A percentile compares a stretch with the other conserved stretches of the same genome.
These are phyloP conservation scores for Ustilago crameri DNA, from an alignment of 1,284 basidiomycete species.

Conservation along the genomic window DNA sequence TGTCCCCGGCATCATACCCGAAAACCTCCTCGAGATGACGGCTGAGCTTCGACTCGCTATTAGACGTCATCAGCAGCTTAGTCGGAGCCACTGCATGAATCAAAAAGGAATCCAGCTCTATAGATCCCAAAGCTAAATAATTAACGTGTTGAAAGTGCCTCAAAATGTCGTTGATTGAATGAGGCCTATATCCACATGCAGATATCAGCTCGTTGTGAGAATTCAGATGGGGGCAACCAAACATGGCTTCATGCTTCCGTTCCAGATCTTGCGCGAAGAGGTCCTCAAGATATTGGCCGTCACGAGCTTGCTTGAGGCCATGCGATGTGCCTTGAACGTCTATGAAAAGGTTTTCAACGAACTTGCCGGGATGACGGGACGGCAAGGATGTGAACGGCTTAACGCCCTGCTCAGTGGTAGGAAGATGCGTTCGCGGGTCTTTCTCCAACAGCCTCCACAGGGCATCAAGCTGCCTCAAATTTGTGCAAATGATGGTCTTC, in stretches of 20 bases:
- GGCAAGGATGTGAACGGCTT: constrained; percentile 17
- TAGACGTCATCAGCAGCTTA: constrained; percentile 19
- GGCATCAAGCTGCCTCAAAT: constrained; percentile 1
- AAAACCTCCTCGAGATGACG: not conserved
- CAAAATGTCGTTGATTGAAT: not conserved
- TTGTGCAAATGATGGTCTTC: constrained; percentile 38
- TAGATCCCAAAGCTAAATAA: constrained; percentile 20
- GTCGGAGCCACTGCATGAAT: not conserved
- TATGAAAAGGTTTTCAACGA: constrained; percentile 45
- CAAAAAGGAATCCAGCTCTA: not conserved
- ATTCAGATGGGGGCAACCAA: not conserved
- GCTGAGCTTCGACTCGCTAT: not conserved
- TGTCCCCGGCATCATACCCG: no score
- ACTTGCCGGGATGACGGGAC: constrained; percentile 9
- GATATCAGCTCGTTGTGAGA: not conserved
- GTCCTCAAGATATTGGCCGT: not conserved
- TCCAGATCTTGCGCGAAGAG: not conserved
- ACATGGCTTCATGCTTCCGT: no score
- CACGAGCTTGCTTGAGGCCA: not conserved
- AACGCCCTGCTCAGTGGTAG: no score
- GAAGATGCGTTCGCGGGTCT: not conserved
- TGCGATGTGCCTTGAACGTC: constrained; percentile 15
- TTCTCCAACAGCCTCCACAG: not conserved
- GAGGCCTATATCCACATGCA: not conserved
- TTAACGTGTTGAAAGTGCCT: constrained; percentile 19